phyloP scores from a whole-genome alignment of 345 rosid species.

The Corchorus capsularis region DNA sequence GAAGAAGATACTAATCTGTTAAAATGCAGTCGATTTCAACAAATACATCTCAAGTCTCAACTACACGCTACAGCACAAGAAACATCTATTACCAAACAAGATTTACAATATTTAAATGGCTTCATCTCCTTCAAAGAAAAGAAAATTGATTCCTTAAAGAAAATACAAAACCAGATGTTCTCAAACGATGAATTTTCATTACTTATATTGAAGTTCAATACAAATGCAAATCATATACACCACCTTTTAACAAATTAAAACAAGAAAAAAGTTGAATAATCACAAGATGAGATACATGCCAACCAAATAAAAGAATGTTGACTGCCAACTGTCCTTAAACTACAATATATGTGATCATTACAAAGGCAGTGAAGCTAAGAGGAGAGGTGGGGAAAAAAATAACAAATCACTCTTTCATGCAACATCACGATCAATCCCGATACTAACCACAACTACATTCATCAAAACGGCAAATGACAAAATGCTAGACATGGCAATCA shows the following conservation, averaged over 20 bases:
- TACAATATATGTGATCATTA: conserved; percentile 35
- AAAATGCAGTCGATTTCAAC: not conserved
- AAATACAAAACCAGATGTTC: not conserved
- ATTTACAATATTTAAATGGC: not conserved
- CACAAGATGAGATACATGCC: conserved; percentile 34
- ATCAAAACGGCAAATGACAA: conserved; percentile 11
- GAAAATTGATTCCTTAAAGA: no score
- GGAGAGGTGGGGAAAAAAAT: not conserved
- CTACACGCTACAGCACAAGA: not conserved
- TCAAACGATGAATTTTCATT: conserved; percentile 21
- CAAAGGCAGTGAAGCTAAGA: conserved; percentile 26
- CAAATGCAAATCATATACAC: conserved; percentile 38
- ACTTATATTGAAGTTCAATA: conserved; percentile 24
- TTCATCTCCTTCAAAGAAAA: not conserved
- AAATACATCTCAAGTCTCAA: not conserved
- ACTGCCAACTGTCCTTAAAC: conserved; percentile 32
- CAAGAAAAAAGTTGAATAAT: conserved; percentile 21
- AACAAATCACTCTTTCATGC: conserved; percentile 37
- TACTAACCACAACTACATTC: conserved; percentile 27
- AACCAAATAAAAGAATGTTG: conserved; percentile 37
- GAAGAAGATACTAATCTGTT: no score
- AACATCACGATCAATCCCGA: conserved; percentile 35
- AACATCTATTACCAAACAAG: not conserved
- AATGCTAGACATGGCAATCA: conserved; percentile 34
- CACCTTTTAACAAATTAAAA: conserved; percentile 22